Conservation (phyloP, 1,284 basidiomycete genomes). For the Schizopora paradoxa region DNA sequence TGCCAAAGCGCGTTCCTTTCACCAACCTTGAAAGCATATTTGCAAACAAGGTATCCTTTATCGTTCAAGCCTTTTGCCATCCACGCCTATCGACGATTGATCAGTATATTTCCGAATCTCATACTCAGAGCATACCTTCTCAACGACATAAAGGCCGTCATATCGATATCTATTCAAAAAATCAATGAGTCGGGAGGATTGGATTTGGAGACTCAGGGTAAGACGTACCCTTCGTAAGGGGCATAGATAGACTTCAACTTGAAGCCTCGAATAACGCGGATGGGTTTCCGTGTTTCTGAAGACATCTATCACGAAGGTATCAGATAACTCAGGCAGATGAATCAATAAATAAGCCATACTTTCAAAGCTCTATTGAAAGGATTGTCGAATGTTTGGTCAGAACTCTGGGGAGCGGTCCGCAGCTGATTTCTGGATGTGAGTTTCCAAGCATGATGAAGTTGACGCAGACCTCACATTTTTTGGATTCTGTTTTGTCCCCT, state of each 20-base stretch:
- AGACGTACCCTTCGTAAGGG: conserved; percentile 61
- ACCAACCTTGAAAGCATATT: conserved; percentile 68
- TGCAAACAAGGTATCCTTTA: conserved; percentile 69
- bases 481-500: conserved; percentile 67
- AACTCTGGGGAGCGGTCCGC: conserved; percentile 78
- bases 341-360: too few relatives aligned
- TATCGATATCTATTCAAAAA: conserved; percentile 63
- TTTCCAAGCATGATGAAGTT: conserved; percentile 2
- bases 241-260: conserved; percentile 67
- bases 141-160: conserved; percentile 75
- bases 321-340: background rate
- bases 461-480: conserved; percentile 77
- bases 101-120: background rate
- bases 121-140: conserved; percentile 42
- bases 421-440: conserved; percentile 49
- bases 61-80: conserved; percentile 59
- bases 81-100: conserved; percentile 50
- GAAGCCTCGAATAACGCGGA: conserved; percentile 79
- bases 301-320: conserved; percentile 44
- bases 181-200: background rate
- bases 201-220: conserved; percentile 4
- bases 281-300: conserved; percentile 64
- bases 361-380: conserved; percentile 62
- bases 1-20: background rate
- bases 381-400: conserved; percentile 72